Conservation (phyloP, 441 rosid species). For the Syzygium syzygioides region DNA sequence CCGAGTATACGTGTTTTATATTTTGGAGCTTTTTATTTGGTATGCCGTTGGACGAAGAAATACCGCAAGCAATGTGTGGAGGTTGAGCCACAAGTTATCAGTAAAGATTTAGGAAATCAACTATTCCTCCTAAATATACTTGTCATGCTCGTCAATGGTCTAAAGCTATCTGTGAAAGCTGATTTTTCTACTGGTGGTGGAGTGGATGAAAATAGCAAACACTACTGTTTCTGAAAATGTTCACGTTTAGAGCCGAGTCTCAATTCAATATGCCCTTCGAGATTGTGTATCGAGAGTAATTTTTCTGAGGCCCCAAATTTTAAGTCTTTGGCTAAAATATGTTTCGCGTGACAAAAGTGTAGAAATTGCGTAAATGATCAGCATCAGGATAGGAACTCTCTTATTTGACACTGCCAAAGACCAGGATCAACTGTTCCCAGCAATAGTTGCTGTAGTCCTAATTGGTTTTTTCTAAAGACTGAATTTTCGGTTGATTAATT, state of each 20-base stretch:
- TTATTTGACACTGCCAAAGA: neutral
- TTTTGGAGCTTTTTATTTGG: neutral
- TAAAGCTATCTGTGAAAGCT: neutral
- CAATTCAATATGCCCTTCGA: neutral
- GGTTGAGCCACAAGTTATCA: neutral
- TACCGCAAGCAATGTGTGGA: no score
- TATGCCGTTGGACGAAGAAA: neutral
- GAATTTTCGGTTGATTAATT: neutral
- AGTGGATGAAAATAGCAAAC: neutral
- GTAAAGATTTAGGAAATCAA: neutral
- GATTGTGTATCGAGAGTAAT: neutral
- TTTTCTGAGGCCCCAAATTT: neutral
- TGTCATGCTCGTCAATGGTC: neutral
- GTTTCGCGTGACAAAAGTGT: neutral
- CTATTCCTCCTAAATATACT: neutral
- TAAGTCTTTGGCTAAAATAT: neutral
- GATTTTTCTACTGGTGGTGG: neutral
- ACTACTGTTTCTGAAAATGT: neutral
- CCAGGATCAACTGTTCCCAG: neutral
- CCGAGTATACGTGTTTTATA: neutral
- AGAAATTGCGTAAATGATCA: neutral
- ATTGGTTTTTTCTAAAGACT: neutral
- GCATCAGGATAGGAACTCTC: neutral
- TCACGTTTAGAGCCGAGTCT: neutral
- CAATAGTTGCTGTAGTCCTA: neutral